Percentiles rank a stretch among this genome's conserved stretches.
Evolutionary conservation across 1,284 basidiomycete species (phyloP).

Genomic region (Lentinula novae-zelandiae): DNA sequence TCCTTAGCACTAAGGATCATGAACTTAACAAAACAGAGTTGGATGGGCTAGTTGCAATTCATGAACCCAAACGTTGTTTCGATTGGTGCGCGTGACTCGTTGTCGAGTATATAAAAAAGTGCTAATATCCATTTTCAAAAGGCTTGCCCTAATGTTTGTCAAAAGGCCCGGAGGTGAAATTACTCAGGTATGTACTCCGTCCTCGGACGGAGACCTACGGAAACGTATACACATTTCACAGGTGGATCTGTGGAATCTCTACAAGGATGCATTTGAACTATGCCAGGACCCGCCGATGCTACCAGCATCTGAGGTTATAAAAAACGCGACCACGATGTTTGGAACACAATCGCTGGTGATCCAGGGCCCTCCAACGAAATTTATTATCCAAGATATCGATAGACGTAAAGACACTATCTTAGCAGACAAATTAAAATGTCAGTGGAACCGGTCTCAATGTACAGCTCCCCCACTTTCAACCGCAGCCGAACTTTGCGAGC

Average conservation of each 20-base stretch:
- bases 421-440: constrained; percentile 62
- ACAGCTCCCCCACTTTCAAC: constrained; percentile 39
- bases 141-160: constrained; percentile 82
- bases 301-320: constrained; percentile 84
- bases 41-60: constrained; percentile 48
- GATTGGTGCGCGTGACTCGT: constrained; percentile 55
- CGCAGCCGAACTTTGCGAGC: constrained; percentile 62
- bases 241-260: constrained; percentile 84
- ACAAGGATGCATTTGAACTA: constrained; percentile 68
- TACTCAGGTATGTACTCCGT: constrained; percentile 52
- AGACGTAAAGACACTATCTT: constrained; percentile 54
- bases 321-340: constrained; percentile 72
- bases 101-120: constrained; percentile 1
- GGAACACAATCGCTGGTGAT: constrained; percentile 84
- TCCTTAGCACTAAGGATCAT: constrained; percentile 45
- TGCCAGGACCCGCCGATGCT: constrained; percentile 56
- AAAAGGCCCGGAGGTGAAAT: constrained; percentile 68
- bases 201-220: too few relatives aligned
- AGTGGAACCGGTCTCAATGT: constrained; percentile 63
- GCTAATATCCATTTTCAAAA: constrained; percentile 26
- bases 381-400: constrained; percentile 79
- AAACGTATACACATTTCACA: too few relatives aligned
- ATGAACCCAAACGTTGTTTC: constrained; percentile 73
- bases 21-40: constrained; percentile 68
- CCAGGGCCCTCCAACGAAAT: constrained; percentile 62